Evolutionary conservation across 139 green algal species (phyloP), one percentile per base, ranked within the genome.

Genomic region (Chlamydomonas urium): DNA sequence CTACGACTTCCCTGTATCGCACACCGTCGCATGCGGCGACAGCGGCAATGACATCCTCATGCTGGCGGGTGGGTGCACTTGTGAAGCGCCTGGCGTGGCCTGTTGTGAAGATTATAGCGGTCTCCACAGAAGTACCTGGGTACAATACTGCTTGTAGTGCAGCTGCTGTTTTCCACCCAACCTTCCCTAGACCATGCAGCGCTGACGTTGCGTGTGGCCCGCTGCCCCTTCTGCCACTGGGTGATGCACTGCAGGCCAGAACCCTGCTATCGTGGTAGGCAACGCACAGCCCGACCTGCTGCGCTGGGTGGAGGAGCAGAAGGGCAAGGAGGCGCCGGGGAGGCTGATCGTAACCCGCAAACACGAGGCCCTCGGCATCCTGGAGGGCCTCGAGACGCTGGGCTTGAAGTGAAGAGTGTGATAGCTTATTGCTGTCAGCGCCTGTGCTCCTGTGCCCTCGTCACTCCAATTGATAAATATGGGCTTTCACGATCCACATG

Each of bases 1-100:
- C 29, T 89, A 90, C 58, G 81, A 80, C 35, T 87, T 97, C 75
- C 68, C 81, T 0, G 29, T 72, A 1, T 38, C 66, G 1, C 65
- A 73, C 31, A 95, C 88, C 8, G 82, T 97, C 47, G 91, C 93
- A n/a, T 93, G 89, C 35, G 93, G 93, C 0, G 93, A 98, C 84
- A 88, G 72, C 23, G 92, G 91, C 36, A 98, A 98, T 74, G 93
- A 98, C 78, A 93, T 93, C 42, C 79, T 96, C 45, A 97, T 98
- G 93, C 83, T 98, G 34, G 83, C 81, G 42, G 91, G 90, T 83
- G 59, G 10, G 75, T n/a, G n/a, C n/a, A 2, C 2, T 36, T 2
- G 1, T 35, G 19, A 35, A 33, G 50, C 19, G 50, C 19, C 10
- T 5, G 26, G 34, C 60, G 4, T 45, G 17, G 14, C 82, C 86